Conservation (phyloP, 1,284 basidiomycete genomes). For the Xerocomus amazonicus region DNA sequence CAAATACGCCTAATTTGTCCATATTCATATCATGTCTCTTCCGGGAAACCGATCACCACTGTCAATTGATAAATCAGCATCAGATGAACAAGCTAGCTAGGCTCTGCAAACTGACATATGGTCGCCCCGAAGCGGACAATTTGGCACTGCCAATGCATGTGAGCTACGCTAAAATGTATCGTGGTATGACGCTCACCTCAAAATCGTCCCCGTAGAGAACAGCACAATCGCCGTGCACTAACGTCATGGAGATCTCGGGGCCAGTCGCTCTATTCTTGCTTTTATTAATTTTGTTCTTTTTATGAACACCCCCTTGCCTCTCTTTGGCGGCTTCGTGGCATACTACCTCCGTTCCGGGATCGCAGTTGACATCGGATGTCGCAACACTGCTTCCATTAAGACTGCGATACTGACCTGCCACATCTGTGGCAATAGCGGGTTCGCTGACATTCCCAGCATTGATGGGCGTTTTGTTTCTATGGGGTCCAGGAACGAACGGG, state of each 20-base stretch:
- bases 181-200: constrained; percentile 40
- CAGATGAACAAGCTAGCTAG: not conserved
- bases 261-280: constrained; percentile 17
- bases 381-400: not conserved
- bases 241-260: constrained; percentile 39
- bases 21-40: constrained; percentile 8
- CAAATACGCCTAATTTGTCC: not conserved
- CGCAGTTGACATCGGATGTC: not conserved
- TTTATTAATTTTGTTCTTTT: constrained; percentile 16
- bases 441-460: constrained; percentile 4
- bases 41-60: constrained; percentile 27
- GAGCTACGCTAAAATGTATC: not conserved
- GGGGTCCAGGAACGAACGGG: too few species aligned
- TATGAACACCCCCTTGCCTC: constrained; percentile 5
- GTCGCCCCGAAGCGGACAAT: constrained; percentile 33
- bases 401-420: not conserved
- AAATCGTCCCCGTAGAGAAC: constrained; percentile 50
- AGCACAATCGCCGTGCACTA: constrained; percentile 57
- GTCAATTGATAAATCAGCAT: constrained; percentile 12
- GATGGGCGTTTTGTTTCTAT: not conserved
- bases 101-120: constrained; percentile 25
- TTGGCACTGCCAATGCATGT: constrained; percentile 19
- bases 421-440: constrained; percentile 4
- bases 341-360: not conserved
- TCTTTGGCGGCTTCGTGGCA: constrained; percentile 5